Percentiles rank a stretch among this genome's conserved stretches.
Conservation (phyloP, 805 yeast species). For the Nakazawaea wickerhamii region DNA sequence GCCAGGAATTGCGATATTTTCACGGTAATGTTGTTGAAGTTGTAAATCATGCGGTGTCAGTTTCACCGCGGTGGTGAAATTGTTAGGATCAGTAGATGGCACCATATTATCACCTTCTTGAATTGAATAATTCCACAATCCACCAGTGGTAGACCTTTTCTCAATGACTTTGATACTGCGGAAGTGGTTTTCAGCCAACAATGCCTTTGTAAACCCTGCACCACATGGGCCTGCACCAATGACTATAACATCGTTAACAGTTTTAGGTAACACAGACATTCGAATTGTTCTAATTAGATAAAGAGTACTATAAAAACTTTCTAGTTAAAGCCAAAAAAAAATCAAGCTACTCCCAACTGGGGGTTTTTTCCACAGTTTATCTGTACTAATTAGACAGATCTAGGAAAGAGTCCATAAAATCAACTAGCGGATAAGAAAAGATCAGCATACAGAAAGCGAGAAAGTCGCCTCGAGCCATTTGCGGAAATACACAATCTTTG, state of each 20-base stretch:
- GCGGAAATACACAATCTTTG: not conserved
- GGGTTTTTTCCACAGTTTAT: too few species aligned
- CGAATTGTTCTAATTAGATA: not conserved
- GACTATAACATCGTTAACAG: conserved; percentile 44
- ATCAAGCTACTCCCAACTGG: too few species aligned
- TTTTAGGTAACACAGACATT: conserved; percentile 7
- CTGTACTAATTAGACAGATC: not conserved
- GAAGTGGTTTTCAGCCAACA: conserved; percentile 44
- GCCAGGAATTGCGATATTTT: not conserved
- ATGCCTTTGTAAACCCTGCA: conserved; percentile 57
- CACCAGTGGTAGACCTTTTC: conserved; percentile 57
- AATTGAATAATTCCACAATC: conserved; percentile 66
- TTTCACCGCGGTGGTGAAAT: not conserved
- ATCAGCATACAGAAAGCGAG: not conserved
- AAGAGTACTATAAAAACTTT: too few species aligned
- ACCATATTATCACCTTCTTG: conserved; percentile 18
- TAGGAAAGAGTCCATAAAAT: too few species aligned
- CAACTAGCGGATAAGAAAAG: not conserved
- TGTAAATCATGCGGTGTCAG: conserved; percentile 1
- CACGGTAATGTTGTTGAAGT: conserved; percentile 3
- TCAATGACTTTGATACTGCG: conserved; percentile 54
- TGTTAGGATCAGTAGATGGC: conserved; percentile 28
- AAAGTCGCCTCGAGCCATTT: not conserved
- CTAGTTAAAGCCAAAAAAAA: not conserved
- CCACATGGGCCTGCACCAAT: conserved; percentile 82